Evolutionary conservation across 73 alveolate species (phyloP).

Genomic region (Durusdinium trenchii): DNA sequence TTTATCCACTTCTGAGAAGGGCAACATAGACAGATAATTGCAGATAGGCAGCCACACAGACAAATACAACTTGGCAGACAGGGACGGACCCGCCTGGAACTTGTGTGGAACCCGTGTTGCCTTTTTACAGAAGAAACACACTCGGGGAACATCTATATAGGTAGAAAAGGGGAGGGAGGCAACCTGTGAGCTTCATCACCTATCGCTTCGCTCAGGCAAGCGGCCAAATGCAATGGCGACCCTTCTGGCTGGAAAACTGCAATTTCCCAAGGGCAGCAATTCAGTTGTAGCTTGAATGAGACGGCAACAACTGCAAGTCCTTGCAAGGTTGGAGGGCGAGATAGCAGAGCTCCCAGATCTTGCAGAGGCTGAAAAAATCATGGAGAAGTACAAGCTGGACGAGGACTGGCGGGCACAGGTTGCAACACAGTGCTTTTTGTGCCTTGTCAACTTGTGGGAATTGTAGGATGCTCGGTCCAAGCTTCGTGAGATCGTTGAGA

Average conservation of each 20-base stretch:
- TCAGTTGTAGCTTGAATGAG: no score
- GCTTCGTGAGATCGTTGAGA: conserved; percentile 3
- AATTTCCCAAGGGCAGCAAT: background rate
- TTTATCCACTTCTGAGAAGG: no score
- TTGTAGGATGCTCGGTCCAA: background rate
- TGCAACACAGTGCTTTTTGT: background rate
- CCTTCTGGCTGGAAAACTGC: background rate
- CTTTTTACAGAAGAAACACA: no score
- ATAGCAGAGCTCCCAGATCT: conserved; percentile 1
- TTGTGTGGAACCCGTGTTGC: no score
- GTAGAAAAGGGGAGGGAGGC: no score
- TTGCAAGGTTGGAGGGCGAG: conserved; percentile 12
- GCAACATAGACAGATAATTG: background rate
- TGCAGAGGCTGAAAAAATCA: background rate
- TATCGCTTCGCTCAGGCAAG: no score
- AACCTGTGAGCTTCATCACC: no score
- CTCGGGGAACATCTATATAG: no score
- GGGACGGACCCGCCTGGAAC: no score
- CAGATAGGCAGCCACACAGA: background rate
- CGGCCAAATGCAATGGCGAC: conserved; percentile 19
- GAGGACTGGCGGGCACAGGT: background rate
- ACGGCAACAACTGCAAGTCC: no score
- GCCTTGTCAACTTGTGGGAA: background rate
- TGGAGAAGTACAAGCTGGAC: conserved; percentile 20
- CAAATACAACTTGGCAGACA: background rate